A percentile compares a stretch with the other conserved stretches of the same genome.
Conservation (phyloP, 345 rosid species). For the Arabis hirsuta region DNA sequence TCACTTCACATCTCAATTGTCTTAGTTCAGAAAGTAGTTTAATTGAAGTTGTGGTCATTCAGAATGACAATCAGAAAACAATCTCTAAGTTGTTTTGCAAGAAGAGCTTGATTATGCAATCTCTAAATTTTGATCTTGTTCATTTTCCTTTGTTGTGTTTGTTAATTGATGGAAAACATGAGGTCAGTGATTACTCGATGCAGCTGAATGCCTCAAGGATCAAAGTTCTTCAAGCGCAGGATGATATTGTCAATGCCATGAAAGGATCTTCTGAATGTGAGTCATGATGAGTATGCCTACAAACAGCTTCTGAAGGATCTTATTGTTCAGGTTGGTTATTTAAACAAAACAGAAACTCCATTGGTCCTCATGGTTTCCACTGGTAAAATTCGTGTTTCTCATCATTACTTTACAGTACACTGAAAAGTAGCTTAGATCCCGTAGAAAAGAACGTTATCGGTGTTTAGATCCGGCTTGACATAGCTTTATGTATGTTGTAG, state of each 20-base stretch:
- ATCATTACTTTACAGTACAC: conserved; percentile 4
- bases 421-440: background rate
- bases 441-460: background rate
- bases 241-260: conserved; percentile 89
- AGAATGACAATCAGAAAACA: no score
- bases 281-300: conserved; percentile 63
- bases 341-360: background rate
- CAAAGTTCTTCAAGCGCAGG: conserved; percentile 99
- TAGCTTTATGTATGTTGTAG: conserved; percentile 46
- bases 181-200: conserved; percentile 92
- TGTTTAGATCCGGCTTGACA: background rate
- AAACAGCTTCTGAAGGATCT: conserved; percentile 73
- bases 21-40: background rate
- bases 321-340: conserved; percentile 85
- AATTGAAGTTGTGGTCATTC: no score
- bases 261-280: conserved; percentile 82
- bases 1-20: background rate
- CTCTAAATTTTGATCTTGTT: background rate
- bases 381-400: conserved; percentile 58
- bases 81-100: no score
- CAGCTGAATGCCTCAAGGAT: conserved; percentile 98
- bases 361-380: conserved; percentile 64
- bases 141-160: background rate
- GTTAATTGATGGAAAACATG: background rate
- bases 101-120: no score